Evolutionary conservation across 2,329 filamentous ascomycete genomes (phyloP), one percentile per base, ranked within the genome.

Genomic region (Neonectria neomacrospora): DNA sequence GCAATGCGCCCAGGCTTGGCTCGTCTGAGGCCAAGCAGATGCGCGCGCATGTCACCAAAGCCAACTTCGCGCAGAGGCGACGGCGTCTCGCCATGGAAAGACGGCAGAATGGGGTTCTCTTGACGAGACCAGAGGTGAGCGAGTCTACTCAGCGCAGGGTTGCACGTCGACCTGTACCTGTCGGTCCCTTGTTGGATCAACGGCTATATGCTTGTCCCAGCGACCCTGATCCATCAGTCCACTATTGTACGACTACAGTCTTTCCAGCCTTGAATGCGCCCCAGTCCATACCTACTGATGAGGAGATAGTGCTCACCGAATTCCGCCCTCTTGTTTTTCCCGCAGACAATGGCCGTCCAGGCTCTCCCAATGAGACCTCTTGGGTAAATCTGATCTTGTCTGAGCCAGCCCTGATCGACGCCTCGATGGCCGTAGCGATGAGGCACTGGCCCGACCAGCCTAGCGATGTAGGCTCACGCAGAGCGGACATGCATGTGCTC

Each of bases 341-440:
- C 1, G 26, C 57, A 8, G 63, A 44, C 3, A 50, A 30, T 3
- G 58, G 53, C 4, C 16, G 26, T 5, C 55, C 58, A 4, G 58
- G 60, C 2, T 61, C 64, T 3, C 42, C 37, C 16, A 56, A 58
- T 8, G 67, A 69, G 7, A 32, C n/a, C 5, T 18, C 32, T 1
- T 73, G 71, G 71, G 37, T 65, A 2, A 6, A 34, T 9, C 55
- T 73, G 0, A 26, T 73, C 18, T 18, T 64, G 9, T 68, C 71
- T 1, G 71, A 73, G 32, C 71, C 71, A n/a, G 71, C 71, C 10
- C 59, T 73, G 1, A 52, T 73, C 2, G 70, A 73, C n/a, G 71
- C 71, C 0, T 72, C 71, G 1, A 62, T 73, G 61, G 52, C 63
- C 0, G 65, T 73, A 10, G 68, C 56, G 1, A 12, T 73, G 1